A percentile compares a stretch with the other conserved stretches of the same genome.
Conservation (phyloP, 2,329 filamentous ascomycete genomes). For the Sphaerulina vaccinii region DNA sequence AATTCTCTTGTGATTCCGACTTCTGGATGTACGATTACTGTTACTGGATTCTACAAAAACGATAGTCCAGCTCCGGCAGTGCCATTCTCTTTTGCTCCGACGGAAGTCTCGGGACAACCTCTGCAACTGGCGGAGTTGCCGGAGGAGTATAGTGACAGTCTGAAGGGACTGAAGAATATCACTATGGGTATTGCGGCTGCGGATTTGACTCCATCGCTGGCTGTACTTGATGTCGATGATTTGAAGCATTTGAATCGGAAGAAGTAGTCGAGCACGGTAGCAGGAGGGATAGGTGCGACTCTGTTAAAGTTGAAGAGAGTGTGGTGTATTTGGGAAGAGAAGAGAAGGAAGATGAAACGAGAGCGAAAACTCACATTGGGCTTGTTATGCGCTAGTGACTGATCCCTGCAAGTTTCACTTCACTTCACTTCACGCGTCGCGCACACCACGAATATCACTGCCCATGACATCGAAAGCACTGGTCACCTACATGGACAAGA, state of each 20-base stretch:
- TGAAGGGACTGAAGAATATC: neutral
- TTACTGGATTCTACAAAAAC: neutral
- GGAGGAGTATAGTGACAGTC: neutral
- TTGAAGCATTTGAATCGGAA: conserved; percentile 18
- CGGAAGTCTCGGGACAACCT: neutral
- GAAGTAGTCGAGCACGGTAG: no score
- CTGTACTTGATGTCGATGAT: neutral
- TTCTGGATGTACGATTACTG: neutral
- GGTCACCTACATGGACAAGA: no score
- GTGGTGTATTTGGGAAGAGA: no score
- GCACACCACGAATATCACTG: no score
- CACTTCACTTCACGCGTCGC: no score
- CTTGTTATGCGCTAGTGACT: no score
- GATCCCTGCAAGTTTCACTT: no score
- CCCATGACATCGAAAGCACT: no score
- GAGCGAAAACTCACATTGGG: no score
- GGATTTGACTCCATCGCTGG: neutral
- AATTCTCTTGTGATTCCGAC: neutral
- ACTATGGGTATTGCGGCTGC: neutral
- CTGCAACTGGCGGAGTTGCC: neutral
- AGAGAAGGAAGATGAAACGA: no score
- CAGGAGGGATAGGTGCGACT: no score
- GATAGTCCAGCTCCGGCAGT: neutral
- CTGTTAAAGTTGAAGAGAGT: no score
- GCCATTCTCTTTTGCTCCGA: neutral